Evolutionary conservation across 345 rosid species (phyloP).

Genomic region (Brassica cretica): DNA sequence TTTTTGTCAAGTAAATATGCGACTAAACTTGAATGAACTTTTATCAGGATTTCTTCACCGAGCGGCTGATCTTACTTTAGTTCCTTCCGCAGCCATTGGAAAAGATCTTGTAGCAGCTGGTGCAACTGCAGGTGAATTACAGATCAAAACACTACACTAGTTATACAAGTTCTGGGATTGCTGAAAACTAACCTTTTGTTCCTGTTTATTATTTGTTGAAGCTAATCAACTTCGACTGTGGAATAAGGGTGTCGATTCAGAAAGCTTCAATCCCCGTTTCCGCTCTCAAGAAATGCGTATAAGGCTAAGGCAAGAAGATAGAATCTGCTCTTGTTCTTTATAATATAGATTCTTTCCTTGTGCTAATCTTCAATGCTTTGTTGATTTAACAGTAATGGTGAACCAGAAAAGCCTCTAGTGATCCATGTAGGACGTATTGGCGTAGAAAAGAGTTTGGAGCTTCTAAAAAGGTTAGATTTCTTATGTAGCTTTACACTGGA

Average conservation of each 20-base stretch:
- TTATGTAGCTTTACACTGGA: neutral
- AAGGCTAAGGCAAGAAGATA: slow-evolving; percentile 60
- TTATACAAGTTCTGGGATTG: neutral
- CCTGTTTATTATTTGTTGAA: slow-evolving; percentile 28
- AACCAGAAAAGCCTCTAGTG: slow-evolving; percentile 85
- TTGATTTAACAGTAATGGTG: slow-evolving; percentile 62
- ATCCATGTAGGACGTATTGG: slow-evolving; percentile 96
- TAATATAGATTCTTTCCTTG: neutral
- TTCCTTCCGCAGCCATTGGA: slow-evolving; percentile 90
- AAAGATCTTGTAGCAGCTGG: slow-evolving; percentile 79
- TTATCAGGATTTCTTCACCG: slow-evolving; percentile 89
- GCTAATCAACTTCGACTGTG: slow-evolving; percentile 95
- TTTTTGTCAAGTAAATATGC: neutral
- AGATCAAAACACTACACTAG: neutral
- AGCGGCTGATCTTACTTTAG: slow-evolving; percentile 96
- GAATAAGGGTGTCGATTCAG: slow-evolving; percentile 98
- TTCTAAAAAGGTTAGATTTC: slow-evolving; percentile 67
- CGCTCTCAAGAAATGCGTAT: slow-evolving; percentile 78
- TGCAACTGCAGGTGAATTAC: slow-evolving; percentile 77
- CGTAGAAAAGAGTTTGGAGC: slow-evolving; percentile 96
- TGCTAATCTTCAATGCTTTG: slow-evolving; percentile 16
- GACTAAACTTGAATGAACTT: neutral
- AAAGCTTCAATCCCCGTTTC: slow-evolving; percentile 82
- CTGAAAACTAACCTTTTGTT: slow-evolving; percentile 22
- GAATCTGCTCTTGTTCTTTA: neutral